These are phyloP conservation scores for Cotoneaster glaucophyllus DNA, from an alignment of 306 rosid species.

Conservation along the genomic window DNA sequence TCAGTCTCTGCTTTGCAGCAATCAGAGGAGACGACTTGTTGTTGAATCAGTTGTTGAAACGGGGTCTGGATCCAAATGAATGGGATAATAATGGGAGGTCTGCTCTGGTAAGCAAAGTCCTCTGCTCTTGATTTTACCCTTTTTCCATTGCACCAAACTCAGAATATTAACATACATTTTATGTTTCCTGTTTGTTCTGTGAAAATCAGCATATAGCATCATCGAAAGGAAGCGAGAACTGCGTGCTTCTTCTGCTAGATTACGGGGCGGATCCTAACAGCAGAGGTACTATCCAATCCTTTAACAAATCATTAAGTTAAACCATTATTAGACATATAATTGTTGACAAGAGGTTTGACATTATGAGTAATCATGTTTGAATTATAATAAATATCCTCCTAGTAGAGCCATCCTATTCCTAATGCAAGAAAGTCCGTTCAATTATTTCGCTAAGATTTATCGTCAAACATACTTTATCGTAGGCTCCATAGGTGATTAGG, in stretches of 20 bases:
- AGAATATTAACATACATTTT: neutral
- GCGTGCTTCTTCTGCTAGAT: slow-evolving; percentile 65
- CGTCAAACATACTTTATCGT: neutral
- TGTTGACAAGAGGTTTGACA: neutral
- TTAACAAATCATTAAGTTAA: neutral
- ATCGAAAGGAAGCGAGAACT: slow-evolving; percentile 59
- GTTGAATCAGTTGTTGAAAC: slow-evolving; percentile 64
- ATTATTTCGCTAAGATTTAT: no score
- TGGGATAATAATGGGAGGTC: slow-evolving; percentile 70
- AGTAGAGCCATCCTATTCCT: neutral
- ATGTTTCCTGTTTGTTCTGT: neutral
- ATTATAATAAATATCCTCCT: no score
- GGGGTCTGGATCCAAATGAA: slow-evolving; percentile 74
- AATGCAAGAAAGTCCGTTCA: neutral
- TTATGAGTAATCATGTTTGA: neutral
- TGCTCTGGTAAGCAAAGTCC: slow-evolving; percentile 54
- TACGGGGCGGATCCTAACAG: slow-evolving; percentile 63
- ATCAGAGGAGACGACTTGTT: slow-evolving; percentile 73
- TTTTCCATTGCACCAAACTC: neutral
- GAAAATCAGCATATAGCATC: slow-evolving; percentile 72
- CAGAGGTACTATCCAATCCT: slow-evolving; percentile 45
- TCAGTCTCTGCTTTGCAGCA: slow-evolving; percentile 81
- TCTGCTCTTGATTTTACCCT: neutral
- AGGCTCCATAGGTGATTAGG: neutral
- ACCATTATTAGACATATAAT: neutral